Evolutionary conservation across 208 protist genomes (phyloP).

Genomic region (Trypanosomatidae sp.): DNA sequence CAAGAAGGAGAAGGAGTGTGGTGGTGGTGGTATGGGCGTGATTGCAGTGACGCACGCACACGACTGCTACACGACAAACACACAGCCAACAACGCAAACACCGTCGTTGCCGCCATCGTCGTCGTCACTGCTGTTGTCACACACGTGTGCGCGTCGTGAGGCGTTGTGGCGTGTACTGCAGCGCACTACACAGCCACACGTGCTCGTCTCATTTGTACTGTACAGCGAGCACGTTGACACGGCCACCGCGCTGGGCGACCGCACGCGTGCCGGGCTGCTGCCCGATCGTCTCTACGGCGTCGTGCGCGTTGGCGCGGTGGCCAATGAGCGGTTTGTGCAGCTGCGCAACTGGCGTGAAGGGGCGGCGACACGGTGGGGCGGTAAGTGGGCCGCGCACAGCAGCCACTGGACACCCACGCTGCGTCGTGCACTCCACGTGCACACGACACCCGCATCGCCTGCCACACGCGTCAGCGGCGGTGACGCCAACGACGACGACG

Average conservation of each 20-base stretch:
- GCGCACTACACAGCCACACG: conserved; percentile 13
- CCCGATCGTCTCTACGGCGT: conserved; percentile 69
- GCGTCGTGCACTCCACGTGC: conserved; percentile 4
- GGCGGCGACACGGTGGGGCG: conserved; percentile 23
- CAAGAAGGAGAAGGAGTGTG: too few species aligned
- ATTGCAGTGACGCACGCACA: too few species aligned
- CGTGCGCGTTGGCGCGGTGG: conserved; percentile 55
- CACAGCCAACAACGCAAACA: too few species aligned
- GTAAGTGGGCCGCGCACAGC: conserved; percentile 46
- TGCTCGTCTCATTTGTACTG: conserved; percentile 36
- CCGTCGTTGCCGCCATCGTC: too few species aligned
- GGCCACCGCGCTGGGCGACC: conserved; percentile 20
- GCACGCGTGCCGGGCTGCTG: conserved; percentile 32
- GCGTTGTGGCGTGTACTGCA: conserved; percentile 62
- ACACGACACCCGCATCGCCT: too few species aligned
- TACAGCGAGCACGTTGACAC: too few species aligned
- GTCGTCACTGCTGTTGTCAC: too few species aligned
- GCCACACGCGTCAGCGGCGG: too few species aligned
- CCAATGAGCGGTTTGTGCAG: conserved; percentile 64
- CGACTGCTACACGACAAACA: too few species aligned
- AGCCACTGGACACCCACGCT: conserved; percentile 30
- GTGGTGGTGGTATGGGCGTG: too few species aligned
- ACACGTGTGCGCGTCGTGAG: too few species aligned
- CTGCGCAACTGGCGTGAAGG: conserved; percentile 43
- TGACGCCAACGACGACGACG: conserved; percentile 6